Percentiles rank a stretch among this genome's conserved stretches.
These are phyloP conservation scores for Aspergillus cejpii DNA, from an alignment of 2,329 filamentous ascomycete species.

Conservation along the genomic window DNA sequence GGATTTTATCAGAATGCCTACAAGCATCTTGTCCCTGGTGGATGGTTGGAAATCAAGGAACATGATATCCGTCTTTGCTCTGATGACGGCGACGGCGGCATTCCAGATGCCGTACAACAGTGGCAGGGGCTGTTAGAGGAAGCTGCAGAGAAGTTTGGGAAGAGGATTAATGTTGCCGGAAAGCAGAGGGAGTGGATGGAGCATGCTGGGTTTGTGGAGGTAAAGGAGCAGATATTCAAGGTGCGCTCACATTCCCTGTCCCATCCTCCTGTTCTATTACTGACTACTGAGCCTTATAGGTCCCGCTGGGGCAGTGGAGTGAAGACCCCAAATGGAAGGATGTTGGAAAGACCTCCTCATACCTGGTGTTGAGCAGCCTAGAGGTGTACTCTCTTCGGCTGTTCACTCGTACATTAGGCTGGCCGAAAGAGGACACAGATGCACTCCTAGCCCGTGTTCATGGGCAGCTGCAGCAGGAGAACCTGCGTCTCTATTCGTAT, in stretches of 20 bases:
- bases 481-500: conserved; percentile 4
- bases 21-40: conserved; percentile 5
- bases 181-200: conserved; percentile 7
- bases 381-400: conserved; percentile 8
- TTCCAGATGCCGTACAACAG: conserved; percentile 1
- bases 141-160: conserved; percentile 8
- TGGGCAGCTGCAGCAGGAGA: conserved; percentile 3
- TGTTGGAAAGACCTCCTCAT: not conserved
- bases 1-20: conserved; percentile 4
- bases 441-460: conserved; percentile 1
- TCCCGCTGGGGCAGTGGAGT: conserved; percentile 4
- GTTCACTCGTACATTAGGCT: conserved; percentile 8
- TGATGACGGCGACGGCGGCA: not conserved
- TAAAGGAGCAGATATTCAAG: conserved; percentile 6
- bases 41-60: conserved; percentile 8
- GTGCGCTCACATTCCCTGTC: too few species aligned
- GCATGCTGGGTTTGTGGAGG: conserved; percentile 4
- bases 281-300: not conserved
- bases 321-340: not conserved
- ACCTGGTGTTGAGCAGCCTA: not conserved
- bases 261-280: too few species aligned
- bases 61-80: conserved; percentile 4
- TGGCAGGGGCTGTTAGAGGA: conserved; percentile 5
- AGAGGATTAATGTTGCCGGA: conserved; percentile 3
- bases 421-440: conserved; percentile 9